Conservation (phyloP, 805 yeast genomes). For the Danielia oregonensis region DNA sequence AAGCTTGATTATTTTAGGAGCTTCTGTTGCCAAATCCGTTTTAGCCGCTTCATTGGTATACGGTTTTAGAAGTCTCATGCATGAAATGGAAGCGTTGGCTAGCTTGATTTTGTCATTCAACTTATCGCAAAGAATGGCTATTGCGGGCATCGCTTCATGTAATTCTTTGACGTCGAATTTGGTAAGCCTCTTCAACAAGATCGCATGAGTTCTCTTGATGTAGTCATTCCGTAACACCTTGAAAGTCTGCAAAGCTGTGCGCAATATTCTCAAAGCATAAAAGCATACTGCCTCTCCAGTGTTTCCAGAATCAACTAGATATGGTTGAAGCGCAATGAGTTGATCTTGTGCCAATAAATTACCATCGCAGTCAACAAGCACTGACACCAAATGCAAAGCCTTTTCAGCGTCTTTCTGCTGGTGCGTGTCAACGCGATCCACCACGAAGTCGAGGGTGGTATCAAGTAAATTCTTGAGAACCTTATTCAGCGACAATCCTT, state of each 20-base stretch:
- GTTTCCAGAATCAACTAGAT: conserved; percentile 46
- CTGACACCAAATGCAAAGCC: conserved; percentile 49
- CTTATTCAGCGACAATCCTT: background rate
- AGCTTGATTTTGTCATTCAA: conserved; percentile 46
- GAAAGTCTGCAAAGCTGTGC: conserved; percentile 42
- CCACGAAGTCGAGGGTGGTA: conserved; percentile 1
- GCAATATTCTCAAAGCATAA: conserved; percentile 53
- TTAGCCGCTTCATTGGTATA: conserved; percentile 29
- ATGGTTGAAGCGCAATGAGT: conserved; percentile 61
- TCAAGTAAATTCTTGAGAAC: conserved; percentile 1
- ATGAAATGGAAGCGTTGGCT: conserved; percentile 61
- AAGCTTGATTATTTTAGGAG: conserved; percentile 42
- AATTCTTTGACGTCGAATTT: conserved; percentile 58
- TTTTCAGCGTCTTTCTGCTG: background rate
- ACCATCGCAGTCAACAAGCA: conserved; percentile 51
- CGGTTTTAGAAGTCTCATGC: conserved; percentile 50
- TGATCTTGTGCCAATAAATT: conserved; percentile 63
- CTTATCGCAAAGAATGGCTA: conserved; percentile 52
- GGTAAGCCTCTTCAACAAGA: conserved; percentile 54
- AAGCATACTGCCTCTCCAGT: conserved; percentile 41
- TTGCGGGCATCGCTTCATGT: conserved; percentile 70
- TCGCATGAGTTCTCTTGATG: conserved; percentile 44
- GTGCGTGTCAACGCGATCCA: conserved; percentile 4
- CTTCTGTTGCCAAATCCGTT: conserved; percentile 20
- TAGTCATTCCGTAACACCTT: conserved; percentile 49